Evolutionary conservation across 139 green algal species (phyloP), one percentile per base, ranked within the genome.

Genomic region (Deuterostichococcus epilithicus): DNA sequence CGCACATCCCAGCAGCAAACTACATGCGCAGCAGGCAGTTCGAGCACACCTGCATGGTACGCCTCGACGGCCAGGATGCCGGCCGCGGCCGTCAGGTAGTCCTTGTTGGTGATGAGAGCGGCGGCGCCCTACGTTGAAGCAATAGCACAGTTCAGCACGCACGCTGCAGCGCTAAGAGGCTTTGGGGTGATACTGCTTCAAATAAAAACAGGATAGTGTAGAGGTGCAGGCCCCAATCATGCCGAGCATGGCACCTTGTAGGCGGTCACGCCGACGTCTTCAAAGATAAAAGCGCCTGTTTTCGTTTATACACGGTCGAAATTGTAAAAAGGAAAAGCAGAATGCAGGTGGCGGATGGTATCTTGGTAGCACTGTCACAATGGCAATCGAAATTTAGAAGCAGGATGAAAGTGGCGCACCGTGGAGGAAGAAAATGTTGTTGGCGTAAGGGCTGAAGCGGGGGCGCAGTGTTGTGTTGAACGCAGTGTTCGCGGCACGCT

Each of bases 251-350:
- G 42, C 42, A 52, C 42, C 52, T 63, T 63, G 81, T 86, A 90
- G 37, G 82, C 85, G 13, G 79, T 86, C 65, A 87, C 85, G 69
- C 82, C 84, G 1, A 89, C 84, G 15, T 76, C 72, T 77, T 89
- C 86, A 71, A 88, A 89, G 74, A 91, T 84, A 76, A 86, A 90
- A 68, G 84, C 86, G 22, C 79, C 72, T 52, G 42, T n/a, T n/a
- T n/a, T n/a, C n/a, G n/a, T n/a, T n/a, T n/a, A n/a, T n/a, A n/a
- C 42, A 52, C 8, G 42, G 13, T 52, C 42, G 13, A 52, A 52
- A 23, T 52, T 13, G 42, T 23, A 52, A 52, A 13, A 13, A 52
- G 13, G 42, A 52, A 52, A 8, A 23, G 8, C 42, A 13, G 8
- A 52, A n/a, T n/a, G n/a, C n/a, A n/a, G n/a, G n/a, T n/a, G n/a